Evolutionary conservation across 164 flowering plant genomes (phyloP), one percentile per base, ranked within the genome.

Genomic region (Buxus sempervirens): DNA sequence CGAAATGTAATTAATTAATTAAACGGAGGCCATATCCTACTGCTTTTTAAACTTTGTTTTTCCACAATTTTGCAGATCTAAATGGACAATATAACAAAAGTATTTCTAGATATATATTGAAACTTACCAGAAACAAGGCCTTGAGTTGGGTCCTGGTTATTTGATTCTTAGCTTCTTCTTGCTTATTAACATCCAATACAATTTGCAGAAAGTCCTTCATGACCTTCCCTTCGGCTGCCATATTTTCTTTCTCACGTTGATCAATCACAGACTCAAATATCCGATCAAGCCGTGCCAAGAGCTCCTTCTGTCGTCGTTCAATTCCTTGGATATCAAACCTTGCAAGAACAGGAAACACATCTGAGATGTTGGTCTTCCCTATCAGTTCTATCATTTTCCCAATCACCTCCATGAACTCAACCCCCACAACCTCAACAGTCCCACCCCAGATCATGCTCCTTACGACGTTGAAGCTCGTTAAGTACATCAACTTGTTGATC

Each of bases 241-340:
- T 15, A 45, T 45, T 45, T 15, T 10, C 14, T 45, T 45, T 45
- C 18, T 10, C 18, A 10, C 51, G 51, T 45, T 45, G 51, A 45
- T 45, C 51, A 20, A 16, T 27, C 21, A 27, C 4, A 14, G 10
- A 38, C 20, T 7, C 48, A 10, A 38, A 61, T 20, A 2, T 5
- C 5, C 18, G 28, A 58, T 58, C 61, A 24, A 58, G 25, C 36
- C 61, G 14, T 16, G 19, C 13, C 61, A 24, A 58, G 5, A 70
- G 14, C 19, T 0, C 28, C 25, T 32, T n/a, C 76, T 65, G 49
- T 59, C 61, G 15, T 57, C 69, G 73, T 70, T 6, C 63, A 0
- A 78, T 42, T 0, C 83, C 83, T 60, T 82, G 83, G 15, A 82
- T 28, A 71, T 82, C 87, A 27, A 82, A 78, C 57, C 76, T 45